These are phyloP conservation scores for Aspergillus hancockii DNA, from an alignment of 495 filamentous ascomycete genomes.

Conservation along the genomic window DNA sequence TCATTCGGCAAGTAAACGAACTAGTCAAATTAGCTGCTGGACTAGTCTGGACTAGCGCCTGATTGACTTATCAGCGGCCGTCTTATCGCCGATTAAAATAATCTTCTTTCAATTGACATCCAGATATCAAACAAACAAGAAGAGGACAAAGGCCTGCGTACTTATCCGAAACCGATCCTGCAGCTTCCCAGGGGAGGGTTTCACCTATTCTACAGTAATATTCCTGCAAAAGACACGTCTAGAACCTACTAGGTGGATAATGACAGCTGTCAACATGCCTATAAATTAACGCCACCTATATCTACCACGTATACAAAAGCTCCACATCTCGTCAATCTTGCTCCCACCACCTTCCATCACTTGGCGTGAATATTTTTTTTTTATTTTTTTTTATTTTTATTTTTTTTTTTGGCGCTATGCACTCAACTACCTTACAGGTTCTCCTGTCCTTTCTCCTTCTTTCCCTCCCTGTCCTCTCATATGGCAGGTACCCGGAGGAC, in stretches of 20 bases:
- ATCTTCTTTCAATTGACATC: not conserved
- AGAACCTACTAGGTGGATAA: not conserved
- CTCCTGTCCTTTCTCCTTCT: conserved; percentile 31
- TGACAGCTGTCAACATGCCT: not conserved
- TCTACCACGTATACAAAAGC: not conserved
- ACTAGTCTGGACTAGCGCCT: conserved; percentile 7
- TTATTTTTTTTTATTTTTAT: too few relatives aligned
- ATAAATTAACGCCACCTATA: not conserved
- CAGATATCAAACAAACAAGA: too few relatives aligned
- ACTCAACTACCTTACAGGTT: conserved; percentile 9
- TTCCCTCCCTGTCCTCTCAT: conserved; percentile 35
- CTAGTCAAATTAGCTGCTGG: not conserved
- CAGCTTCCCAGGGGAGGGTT: too few relatives aligned
- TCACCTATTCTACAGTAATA: not conserved
- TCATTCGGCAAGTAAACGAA: not conserved
- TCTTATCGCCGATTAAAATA: not conserved
- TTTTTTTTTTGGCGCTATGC: not conserved
- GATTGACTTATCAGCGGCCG: not conserved
- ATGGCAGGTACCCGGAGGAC: conserved; percentile 24
- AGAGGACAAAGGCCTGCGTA: not conserved
- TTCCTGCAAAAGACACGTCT: not conserved
- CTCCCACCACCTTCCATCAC: not conserved
- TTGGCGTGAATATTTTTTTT: not conserved
- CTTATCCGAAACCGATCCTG: not conserved
- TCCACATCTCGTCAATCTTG: not conserved